Conservation (phyloP, 352 stramenopile genomes). For the Phytophthora foliorum region DNA sequence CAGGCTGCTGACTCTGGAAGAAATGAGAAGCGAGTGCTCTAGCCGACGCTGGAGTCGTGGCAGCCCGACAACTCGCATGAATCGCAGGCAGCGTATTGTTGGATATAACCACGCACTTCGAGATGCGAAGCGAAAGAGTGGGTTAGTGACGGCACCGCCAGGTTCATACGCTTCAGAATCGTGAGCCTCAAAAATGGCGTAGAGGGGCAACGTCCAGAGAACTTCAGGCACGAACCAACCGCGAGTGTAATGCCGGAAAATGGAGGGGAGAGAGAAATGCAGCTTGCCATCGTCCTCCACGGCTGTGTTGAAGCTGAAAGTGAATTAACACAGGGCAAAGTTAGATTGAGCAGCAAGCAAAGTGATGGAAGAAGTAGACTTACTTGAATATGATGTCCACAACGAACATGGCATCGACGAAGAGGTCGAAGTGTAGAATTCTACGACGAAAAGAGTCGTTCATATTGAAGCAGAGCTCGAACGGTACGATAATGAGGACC, state of each 20-base stretch:
- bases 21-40: slow-evolving; percentile 81
- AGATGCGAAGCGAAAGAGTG: slow-evolving; percentile 37
- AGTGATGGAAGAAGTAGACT: slow-evolving; percentile 6
- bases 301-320: slow-evolving; percentile 76
- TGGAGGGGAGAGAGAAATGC: slow-evolving; percentile 69
- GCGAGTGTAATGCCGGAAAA: slow-evolving; percentile 58
- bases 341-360: neutral
- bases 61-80: slow-evolving; percentile 64
- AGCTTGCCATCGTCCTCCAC: slow-evolving; percentile 80
- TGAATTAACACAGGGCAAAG: slow-evolving; percentile 3
- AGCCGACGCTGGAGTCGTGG: slow-evolving; percentile 67
- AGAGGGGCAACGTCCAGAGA: slow-evolving; percentile 78
- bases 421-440: slow-evolving; percentile 65
- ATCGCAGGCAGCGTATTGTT: slow-evolving; percentile 54
- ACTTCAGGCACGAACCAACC: slow-evolving; percentile 72
- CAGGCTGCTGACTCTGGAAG: slow-evolving; percentile 80
- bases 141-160: slow-evolving; percentile 10
- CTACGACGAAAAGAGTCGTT: slow-evolving; percentile 32
- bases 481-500: slow-evolving; percentile 70
- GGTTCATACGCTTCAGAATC: slow-evolving; percentile 31
- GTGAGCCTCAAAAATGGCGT: slow-evolving; percentile 52
- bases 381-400: slow-evolving; percentile 83
- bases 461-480: slow-evolving; percentile 77
- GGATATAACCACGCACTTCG: slow-evolving; percentile 54
- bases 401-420: slow-evolving; percentile 72